phyloP scores from a whole-genome alignment of 495 filamentous ascomycete genomes.

The Neurospora sp. region DNA sequence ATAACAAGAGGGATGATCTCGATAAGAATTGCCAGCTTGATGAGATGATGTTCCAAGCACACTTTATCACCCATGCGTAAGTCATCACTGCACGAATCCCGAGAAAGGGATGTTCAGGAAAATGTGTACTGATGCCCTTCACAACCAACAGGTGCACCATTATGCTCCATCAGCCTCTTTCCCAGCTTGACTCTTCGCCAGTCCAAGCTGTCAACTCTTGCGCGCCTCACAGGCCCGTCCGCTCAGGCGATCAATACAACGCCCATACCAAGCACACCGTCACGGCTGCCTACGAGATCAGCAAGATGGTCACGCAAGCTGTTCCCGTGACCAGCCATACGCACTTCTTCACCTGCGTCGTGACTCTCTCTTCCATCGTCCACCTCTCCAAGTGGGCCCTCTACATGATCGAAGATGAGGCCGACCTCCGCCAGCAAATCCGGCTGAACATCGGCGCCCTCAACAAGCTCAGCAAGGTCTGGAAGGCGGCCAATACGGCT shows the following conservation, averaged over 20 bases:
- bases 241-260: conserved; percentile 49
- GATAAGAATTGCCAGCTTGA: conserved; percentile 60
- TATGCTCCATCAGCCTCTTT: conserved; percentile 63
- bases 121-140: background rate
- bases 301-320: conserved; percentile 67
- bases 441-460: conserved; percentile 76
- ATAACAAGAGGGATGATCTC: conserved; percentile 61
- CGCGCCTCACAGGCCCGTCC: conserved; percentile 44
- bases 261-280: conserved; percentile 73
- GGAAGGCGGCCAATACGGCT: conserved; percentile 66
- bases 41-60: conserved; percentile 87
- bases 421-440: conserved; percentile 69
- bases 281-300: conserved; percentile 66
- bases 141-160: conserved; percentile 39
- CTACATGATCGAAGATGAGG: conserved; percentile 46
- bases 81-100: conserved; percentile 9
- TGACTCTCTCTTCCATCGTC: conserved; percentile 58
- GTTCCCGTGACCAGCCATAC: conserved; percentile 65
- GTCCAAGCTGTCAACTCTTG: conserved; percentile 47
- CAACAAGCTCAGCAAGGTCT: conserved; percentile 60
- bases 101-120: background rate
- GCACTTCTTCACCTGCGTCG: conserved; percentile 79
- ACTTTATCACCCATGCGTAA: conserved; percentile 66
- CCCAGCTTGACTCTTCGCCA: conserved; percentile 46
- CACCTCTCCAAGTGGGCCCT: conserved; percentile 53